These are phyloP conservation scores for Solanum hybrid DNA, from an alignment of 305 asterid species.

Conservation along the genomic window DNA sequence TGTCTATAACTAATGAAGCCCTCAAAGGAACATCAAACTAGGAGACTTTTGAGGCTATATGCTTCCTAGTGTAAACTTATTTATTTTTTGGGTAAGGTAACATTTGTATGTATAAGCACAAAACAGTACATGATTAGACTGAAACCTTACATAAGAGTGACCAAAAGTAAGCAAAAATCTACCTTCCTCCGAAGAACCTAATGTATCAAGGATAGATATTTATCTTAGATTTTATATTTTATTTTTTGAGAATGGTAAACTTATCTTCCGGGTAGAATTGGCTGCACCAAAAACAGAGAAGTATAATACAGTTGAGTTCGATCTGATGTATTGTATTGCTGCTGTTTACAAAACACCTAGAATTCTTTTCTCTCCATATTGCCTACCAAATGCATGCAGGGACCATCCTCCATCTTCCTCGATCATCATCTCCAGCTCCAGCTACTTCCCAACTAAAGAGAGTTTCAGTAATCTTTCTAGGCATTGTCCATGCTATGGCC, in stretches of 20 bases:
- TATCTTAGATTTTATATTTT: not conserved
- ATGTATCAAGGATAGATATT: not conserved
- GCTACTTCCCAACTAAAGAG: not conserved
- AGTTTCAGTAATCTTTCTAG: not conserved
- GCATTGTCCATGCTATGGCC: not conserved
- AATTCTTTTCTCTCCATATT: not conserved
- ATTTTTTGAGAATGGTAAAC: not conserved
- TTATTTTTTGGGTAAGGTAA: not conserved
- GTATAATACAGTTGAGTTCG: not conserved
- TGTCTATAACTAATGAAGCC: not conserved
- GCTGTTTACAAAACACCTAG: not conserved
- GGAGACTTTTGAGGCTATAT: not conserved
- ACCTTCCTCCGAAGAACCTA: not conserved
- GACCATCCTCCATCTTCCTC: not conserved
- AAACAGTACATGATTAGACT: not conserved
- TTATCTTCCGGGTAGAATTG: not conserved
- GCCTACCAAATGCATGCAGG: not conserved
- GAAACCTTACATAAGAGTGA: not conserved
- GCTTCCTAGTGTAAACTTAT: not conserved
- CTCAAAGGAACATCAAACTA: not conserved
- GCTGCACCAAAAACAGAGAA: not conserved
- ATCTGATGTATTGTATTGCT: not conserved
- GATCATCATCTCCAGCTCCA: not conserved
- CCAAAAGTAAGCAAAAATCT: not conserved
- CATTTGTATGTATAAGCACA: not conserved